phyloP scores from a whole-genome alignment of 139 green algal species.

The Haematococcus lacustris region DNA sequence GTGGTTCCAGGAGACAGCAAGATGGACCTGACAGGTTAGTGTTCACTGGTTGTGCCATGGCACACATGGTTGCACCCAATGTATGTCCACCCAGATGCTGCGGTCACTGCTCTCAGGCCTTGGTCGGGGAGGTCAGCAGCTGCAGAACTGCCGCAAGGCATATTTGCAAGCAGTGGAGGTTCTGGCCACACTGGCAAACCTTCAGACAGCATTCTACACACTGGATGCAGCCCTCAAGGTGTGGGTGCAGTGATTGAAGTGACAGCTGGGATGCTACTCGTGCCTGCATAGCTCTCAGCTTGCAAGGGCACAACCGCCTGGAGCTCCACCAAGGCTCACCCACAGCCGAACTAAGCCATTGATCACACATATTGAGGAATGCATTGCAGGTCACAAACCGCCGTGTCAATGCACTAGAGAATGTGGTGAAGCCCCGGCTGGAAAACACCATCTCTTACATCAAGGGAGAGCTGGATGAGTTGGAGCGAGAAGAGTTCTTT shows the following conservation, averaged over 20 bases:
- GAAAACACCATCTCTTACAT: conserved; percentile 99
- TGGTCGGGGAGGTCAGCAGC: conserved; percentile 85
- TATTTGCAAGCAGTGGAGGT: conserved; percentile 80
- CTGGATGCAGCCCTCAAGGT: conserved; percentile 92
- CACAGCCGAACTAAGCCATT: too few species aligned
- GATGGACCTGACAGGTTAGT: conserved; percentile 68
- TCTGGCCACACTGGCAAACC: conserved; percentile 88
- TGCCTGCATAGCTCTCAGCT: too few species aligned
- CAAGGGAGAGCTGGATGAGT: conserved; percentile 98
- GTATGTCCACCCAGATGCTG: background rate
- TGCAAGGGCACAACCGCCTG: too few species aligned
- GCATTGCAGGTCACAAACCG: too few species aligned
- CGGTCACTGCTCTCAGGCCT: conserved; percentile 53
- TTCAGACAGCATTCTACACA: conserved; percentile 96
- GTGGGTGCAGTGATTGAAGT: background rate
- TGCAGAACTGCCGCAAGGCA: conserved; percentile 76
- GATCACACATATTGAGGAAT: too few species aligned
- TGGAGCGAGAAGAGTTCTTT: conserved; percentile 99
- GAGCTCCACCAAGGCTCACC: too few species aligned
- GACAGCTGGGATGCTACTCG: background rate
- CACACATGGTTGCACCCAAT: background rate
- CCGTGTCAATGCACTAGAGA: conserved; percentile 97
- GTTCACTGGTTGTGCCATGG: background rate
- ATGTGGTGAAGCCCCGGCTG: conserved; percentile 92
- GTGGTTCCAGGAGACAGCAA: conserved; percentile 65